A percentile compares a stretch with the other conserved stretches of the same genome.
Evolutionary conservation across 441 rosid species (phyloP).

Genomic region (Populus hybrid): DNA sequence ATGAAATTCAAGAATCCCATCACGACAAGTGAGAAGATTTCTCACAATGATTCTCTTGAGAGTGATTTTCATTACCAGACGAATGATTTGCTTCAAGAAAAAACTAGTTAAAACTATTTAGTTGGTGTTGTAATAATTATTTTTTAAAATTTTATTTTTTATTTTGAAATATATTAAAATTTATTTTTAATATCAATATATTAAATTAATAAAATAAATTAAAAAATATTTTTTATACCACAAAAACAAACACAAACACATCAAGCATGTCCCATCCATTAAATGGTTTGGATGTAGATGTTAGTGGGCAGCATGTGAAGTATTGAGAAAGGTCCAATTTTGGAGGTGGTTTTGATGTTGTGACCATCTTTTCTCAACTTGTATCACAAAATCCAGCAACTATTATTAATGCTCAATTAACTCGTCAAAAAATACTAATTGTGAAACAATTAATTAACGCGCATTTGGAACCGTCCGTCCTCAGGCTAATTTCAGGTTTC

Average conservation of each 20-base stretch:
- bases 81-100: conserved; percentile 18
- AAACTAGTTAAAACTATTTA: conserved; percentile 20
- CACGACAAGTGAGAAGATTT: conserved; percentile 9
- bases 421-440: not conserved
- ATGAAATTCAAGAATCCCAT: conserved; percentile 16
- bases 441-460: not conserved
- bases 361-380: not conserved
- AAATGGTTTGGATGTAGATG: conserved; percentile 40
- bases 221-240: too few species aligned
- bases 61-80: not conserved
- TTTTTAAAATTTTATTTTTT: too few species aligned
- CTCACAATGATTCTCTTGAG: not conserved
- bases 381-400: not conserved
- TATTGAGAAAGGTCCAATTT: conserved; percentile 40
- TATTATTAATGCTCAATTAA: conserved; percentile 2
- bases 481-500: not conserved
- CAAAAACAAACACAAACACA: too few species aligned
- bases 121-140: too few species aligned
- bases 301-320: conserved; percentile 55
- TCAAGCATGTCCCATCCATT: conserved; percentile 25
- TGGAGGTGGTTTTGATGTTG: not conserved
- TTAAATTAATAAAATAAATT: too few species aligned
- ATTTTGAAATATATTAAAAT: too few species aligned
- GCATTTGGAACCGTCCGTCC: not conserved
- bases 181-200: too few species aligned